Percentiles rank a stretch among this genome's conserved stretches.
Conservation (phyloP, 2,329 filamentous ascomycete genomes). For the Clonostachys solani region DNA sequence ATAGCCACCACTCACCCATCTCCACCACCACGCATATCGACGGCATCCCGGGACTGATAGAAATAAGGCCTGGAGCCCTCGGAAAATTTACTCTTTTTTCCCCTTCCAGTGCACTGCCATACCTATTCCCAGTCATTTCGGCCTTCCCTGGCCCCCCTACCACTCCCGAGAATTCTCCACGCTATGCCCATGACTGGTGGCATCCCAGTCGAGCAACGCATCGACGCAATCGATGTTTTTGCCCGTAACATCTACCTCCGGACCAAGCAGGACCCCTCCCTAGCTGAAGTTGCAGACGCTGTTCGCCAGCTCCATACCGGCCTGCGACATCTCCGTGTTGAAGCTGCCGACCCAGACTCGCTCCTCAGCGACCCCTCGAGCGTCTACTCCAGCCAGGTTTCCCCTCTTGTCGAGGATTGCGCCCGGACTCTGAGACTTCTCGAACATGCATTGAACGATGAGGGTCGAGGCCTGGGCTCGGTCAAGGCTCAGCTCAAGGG, state of each 20-base stretch:
- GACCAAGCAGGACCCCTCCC: conserved; percentile 40
- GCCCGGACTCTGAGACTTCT: conserved; percentile 51
- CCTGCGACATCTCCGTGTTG: conserved; percentile 52
- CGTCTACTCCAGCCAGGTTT: conserved; percentile 44
- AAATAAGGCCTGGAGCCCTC: no score
- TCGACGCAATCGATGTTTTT: conserved; percentile 52
- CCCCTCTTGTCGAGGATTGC: conserved; percentile 48
- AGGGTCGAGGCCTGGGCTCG: conserved; percentile 26
- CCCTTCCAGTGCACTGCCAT: no score
- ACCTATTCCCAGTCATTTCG: no score
- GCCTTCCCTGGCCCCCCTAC: no score
- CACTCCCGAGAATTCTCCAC: no score
- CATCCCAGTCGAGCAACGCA: conserved; percentile 34
- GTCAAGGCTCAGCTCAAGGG: conserved; percentile 41
- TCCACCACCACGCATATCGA: no score
- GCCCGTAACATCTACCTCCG: conserved; percentile 52
- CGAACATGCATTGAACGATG: conserved; percentile 45
- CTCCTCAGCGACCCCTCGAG: conserved; percentile 39
- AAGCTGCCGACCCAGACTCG: conserved; percentile 53
- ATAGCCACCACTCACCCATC: no score
- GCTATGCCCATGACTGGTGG: conserved; percentile 18
- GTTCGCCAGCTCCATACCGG: conserved; percentile 50
- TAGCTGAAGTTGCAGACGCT: conserved; percentile 42
- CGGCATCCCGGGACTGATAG: no score
- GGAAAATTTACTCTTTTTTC: no score